Evolutionary conservation across 495 filamentous ascomycete genomes (phyloP), one percentile per base, ranked within the genome.

Genomic region (Xylaria flabelliformis): DNA sequence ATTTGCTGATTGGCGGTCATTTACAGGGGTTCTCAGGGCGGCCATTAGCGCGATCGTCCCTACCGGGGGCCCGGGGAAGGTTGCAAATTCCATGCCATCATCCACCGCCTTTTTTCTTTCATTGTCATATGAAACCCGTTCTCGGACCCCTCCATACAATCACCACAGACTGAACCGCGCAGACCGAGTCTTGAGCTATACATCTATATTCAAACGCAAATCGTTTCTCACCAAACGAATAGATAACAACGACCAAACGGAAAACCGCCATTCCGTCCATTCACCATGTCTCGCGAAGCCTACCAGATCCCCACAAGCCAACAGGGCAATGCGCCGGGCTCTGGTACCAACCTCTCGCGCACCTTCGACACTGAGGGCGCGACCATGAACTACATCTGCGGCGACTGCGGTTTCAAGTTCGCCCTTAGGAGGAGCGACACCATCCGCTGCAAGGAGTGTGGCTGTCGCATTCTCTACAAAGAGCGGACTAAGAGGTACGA

Each of bases 381-480:
- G 78, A 79, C 81, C 26, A 95, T 97, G 78, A 86, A 88, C 75
- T 99, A 99, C 85, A 86, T 92, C 64, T 99, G 96, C 85, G 96
- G 94, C 80, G 94, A 98, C 83, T 99, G 96, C 87, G 92, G 93
- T 69, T 83, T 88, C 67, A 91, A 92, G 70, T 93, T 97, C 26
- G 86, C 90, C 10, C 85, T 98, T 75, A 92, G 93, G 82, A 88
- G 91, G 72, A 93, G 90, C 68, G 94, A 97, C 75, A 91, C 92
- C 67, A 97, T 98, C 75, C 90, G 96, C 34, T 99, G 96, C 86
- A 93, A 95, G 83, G 94, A 95, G 82, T 99, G 96, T 80, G 97
- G 96, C 32, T 94, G 97, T 79, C 91, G 96, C 72, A 94, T 99
- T 64, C 84, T 99, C 72, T 98, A 98, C 82, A 99, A 99, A 88